Conservation (phyloP, 345 rosid species). For the Salix koriyanagi region DNA sequence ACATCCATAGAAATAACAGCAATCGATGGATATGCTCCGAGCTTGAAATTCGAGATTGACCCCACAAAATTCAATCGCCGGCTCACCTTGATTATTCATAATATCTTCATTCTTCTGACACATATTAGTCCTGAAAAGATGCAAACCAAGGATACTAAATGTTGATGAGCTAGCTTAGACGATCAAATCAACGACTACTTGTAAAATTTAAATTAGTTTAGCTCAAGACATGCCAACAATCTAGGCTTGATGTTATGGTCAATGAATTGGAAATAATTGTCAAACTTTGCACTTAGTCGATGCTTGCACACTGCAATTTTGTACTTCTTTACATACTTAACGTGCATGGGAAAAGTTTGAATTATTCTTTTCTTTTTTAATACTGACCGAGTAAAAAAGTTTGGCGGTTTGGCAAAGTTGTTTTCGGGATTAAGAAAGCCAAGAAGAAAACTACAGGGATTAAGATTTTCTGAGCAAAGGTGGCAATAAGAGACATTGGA, state of each 20-base stretch:
- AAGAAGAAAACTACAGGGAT: slow-evolving; percentile 7
- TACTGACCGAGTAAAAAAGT: neutral
- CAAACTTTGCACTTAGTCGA: neutral
- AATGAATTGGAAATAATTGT: neutral
- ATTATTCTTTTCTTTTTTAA: neutral
- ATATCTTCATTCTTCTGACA: neutral
- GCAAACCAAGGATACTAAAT: neutral
- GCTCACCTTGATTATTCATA: neutral
- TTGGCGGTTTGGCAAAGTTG: slow-evolving; percentile 4
- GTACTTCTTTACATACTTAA: neutral
- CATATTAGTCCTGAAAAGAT: neutral
- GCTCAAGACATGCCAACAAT: neutral
- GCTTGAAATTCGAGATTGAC: neutral
- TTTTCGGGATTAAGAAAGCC: neutral
- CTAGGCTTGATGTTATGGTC: neutral
- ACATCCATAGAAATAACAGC: neutral
- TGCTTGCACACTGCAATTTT: no score
- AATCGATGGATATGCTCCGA: neutral
- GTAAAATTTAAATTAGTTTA: no score
- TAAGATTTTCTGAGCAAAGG: neutral
- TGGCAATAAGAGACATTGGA: slow-evolving; percentile 11
- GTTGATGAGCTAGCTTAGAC: neutral
- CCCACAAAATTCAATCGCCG: neutral
- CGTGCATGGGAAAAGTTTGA: slow-evolving; percentile 14
- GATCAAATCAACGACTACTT: neutral